Conservation (phyloP, 768 basidiomycete genomes). For the Termitomyces sp. region DNA sequence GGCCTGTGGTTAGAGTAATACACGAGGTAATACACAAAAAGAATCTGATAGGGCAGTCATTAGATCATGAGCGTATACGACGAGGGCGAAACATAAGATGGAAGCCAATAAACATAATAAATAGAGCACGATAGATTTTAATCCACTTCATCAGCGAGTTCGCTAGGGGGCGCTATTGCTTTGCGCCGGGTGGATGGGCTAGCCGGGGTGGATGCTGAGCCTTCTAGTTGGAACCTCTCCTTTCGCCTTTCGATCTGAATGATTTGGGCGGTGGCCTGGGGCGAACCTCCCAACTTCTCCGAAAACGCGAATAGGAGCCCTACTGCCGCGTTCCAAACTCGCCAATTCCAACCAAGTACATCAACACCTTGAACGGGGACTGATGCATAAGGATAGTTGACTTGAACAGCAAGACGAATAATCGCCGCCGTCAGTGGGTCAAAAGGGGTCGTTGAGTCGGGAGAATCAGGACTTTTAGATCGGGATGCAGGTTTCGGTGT, state of each 20-base stretch:
- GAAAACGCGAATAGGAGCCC: constrained; percentile 65
- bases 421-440: constrained; percentile 67
- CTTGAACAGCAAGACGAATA: constrained; percentile 55
- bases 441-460: constrained; percentile 29
- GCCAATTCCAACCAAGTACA: constrained; percentile 51
- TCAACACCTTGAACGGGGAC: constrained; percentile 40
- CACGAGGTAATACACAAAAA: constrained; percentile 11
- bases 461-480: constrained; percentile 4
- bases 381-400: constrained; percentile 48
- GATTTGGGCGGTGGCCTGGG: constrained; percentile 29
- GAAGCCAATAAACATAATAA: constrained; percentile 15
- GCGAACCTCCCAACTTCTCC: constrained; percentile 54
- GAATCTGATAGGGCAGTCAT: constrained; percentile 8
- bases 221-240: constrained; percentile 10
- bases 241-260: constrained; percentile 22
- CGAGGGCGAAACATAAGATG: constrained; percentile 1
- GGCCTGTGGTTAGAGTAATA: constrained; percentile 4
- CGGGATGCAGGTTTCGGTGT: constrained; percentile 29
- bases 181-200: constrained; percentile 8
- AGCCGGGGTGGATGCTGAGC: background rate
- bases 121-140: constrained; percentile 2
- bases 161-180: constrained; percentile 17
- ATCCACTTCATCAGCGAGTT: constrained; percentile 15
- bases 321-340: constrained; percentile 51
- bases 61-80: constrained; percentile 10